Percentiles rank a stretch among this genome's conserved stretches.
These are phyloP conservation scores for Jamesozyma rosinii DNA, from an alignment of 805 yeast genomes.

Conservation along the genomic window DNA sequence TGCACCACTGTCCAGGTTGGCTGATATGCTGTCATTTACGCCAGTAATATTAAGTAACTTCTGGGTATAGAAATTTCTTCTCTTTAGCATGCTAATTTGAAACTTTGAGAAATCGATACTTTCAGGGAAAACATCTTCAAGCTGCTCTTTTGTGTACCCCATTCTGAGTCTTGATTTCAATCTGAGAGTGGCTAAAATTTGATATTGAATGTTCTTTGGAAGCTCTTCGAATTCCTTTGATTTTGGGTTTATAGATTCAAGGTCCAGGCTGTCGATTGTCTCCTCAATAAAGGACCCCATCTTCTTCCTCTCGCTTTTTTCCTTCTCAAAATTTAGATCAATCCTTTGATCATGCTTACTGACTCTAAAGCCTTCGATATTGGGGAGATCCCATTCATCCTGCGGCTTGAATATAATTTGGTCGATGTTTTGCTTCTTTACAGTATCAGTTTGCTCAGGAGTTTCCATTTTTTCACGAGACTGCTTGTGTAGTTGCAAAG, in stretches of 20 bases:
- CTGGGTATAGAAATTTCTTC: constrained; percentile 85
- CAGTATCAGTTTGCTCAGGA: neutral
- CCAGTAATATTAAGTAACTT: constrained; percentile 76
- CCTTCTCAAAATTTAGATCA: constrained; percentile 62
- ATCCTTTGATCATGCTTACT: constrained; percentile 59
- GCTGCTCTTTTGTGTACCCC: constrained; percentile 90
- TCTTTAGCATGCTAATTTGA: constrained; percentile 87
- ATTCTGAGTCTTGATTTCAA: constrained; percentile 80
- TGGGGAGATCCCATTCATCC: constrained; percentile 85
- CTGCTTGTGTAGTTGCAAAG: constrained; percentile 58
- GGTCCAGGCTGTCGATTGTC: constrained; percentile 59
- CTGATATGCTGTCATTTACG: constrained; percentile 46
- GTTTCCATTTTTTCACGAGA: constrained; percentile 1
- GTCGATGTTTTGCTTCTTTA: constrained; percentile 25
- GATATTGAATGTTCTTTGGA: constrained; percentile 83
- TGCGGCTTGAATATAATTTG: constrained; percentile 34
- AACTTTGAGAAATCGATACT: constrained; percentile 85
- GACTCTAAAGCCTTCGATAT: constrained; percentile 46
- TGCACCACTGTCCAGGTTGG: constrained; percentile 28
- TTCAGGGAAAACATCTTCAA: constrained; percentile 71
- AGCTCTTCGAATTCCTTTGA: constrained; percentile 66
- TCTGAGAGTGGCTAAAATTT: constrained; percentile 73
- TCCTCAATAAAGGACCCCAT: constrained; percentile 42
- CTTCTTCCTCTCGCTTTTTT: constrained; percentile 27
- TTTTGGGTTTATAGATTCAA: constrained; percentile 71